phyloP scores from a whole-genome alignment of 495 filamentous ascomycete genomes.

The Extremus antarcticus region DNA sequence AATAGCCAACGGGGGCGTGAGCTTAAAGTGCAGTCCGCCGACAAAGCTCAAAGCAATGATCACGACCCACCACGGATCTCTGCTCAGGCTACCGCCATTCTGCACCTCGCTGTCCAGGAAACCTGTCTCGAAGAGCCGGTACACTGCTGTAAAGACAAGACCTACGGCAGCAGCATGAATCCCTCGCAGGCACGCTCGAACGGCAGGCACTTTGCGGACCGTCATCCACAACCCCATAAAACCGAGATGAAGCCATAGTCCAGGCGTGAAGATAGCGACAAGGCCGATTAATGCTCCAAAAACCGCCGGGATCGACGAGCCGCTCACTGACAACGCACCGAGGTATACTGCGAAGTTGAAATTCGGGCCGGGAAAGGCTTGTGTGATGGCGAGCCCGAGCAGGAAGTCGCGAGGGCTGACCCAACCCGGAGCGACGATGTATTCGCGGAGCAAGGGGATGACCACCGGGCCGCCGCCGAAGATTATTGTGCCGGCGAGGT shows the following conservation, averaged over 20 bases:
- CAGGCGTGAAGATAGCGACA: conserved; percentile 63
- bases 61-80: conserved; percentile 69
- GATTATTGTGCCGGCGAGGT: conserved; percentile 79
- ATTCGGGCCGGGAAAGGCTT: conserved; percentile 76
- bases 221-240: conserved; percentile 61
- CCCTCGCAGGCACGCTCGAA: conserved; percentile 51
- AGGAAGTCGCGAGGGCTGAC: conserved; percentile 70
- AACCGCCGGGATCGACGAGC: conserved; percentile 31
- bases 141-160: conserved; percentile 76
- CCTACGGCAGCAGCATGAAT: conserved; percentile 70
- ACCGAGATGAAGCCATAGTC: conserved; percentile 53
- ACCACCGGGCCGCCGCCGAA: conserved; percentile 83
- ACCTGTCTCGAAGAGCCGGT: conserved; percentile 69
- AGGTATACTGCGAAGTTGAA: conserved; percentile 83
- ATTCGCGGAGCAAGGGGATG: conserved; percentile 66
- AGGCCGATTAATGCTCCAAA: conserved; percentile 54
- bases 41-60: conserved; percentile 51
- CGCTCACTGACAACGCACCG: conserved; percentile 46
- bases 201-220: conserved; percentile 41
- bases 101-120: conserved; percentile 44
- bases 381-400: conserved; percentile 70
- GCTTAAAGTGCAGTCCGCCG: conserved; percentile 49
- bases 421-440: conserved; percentile 73
- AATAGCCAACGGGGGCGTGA: conserved; percentile 53
- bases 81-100: conserved; percentile 46